phyloP scores from a whole-genome alignment of 495 filamentous ascomycete genomes.

The Neurospora sp. region DNA sequence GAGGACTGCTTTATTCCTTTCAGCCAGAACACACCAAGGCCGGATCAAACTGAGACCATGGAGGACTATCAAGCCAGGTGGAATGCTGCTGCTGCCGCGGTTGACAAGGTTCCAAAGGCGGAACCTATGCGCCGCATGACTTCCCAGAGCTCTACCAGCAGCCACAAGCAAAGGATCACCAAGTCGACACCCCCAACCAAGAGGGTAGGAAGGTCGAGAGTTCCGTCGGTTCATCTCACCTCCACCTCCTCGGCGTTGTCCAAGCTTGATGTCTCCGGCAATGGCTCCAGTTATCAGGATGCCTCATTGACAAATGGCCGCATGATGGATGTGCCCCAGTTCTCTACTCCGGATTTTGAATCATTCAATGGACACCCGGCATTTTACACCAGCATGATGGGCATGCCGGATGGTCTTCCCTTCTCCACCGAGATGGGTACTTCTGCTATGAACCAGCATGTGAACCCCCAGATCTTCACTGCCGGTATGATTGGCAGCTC shows the following conservation, averaged over 20 bases:
- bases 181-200: slow-evolving; percentile 29
- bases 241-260: slow-evolving; percentile 36
- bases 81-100: slow-evolving; percentile 25
- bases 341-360: slow-evolving; percentile 38
- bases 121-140: slow-evolving; percentile 40
- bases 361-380: slow-evolving; percentile 26
- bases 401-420: slow-evolving; percentile 32
- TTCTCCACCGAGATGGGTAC: slow-evolving; percentile 28
- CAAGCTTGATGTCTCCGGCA: slow-evolving; percentile 41
- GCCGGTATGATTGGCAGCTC: slow-evolving; percentile 30
- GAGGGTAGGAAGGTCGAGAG: slow-evolving; percentile 31
- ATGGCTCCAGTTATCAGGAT: slow-evolving; percentile 26
- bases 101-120: slow-evolving; percentile 24
- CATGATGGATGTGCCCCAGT: slow-evolving; percentile 36
- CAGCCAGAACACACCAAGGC: slow-evolving; percentile 40
- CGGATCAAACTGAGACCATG: slow-evolving; percentile 34
- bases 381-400: slow-evolving; percentile 29
- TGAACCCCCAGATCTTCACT: slow-evolving; percentile 39
- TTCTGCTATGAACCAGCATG: slow-evolving; percentile 29
- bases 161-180: slow-evolving; percentile 37
- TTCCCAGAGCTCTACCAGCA: slow-evolving; percentile 37
- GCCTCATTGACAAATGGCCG: slow-evolving; percentile 19
- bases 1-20: slow-evolving; percentile 39
- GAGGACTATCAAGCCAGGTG: slow-evolving; percentile 38
- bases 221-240: slow-evolving; percentile 31